Evolutionary conservation across 1,284 basidiomycete genomes (phyloP).

Genomic region (Chalciporus sp.): DNA sequence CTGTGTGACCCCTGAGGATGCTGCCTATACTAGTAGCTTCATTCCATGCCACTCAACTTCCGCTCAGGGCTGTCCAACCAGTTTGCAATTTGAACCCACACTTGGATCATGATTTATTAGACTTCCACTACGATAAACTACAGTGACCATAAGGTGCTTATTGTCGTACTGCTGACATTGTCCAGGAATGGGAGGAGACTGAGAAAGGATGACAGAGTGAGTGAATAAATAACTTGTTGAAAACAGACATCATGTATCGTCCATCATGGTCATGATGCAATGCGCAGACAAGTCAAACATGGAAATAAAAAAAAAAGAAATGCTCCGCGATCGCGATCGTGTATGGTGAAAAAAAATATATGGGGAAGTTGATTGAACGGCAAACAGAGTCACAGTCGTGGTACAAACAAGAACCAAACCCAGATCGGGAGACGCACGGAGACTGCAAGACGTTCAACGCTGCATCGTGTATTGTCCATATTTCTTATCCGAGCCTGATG

Average conservation of each 20-base stretch:
- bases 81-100: neutral
- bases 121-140: conserved; percentile 29
- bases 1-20: no score
- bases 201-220: conserved; percentile 1
- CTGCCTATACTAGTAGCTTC: no score
- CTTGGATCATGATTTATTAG: conserved; percentile 16
- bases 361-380: neutral
- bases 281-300: conserved; percentile 8
- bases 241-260: conserved; percentile 6
- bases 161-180: conserved; percentile 3
- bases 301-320: conserved; percentile 7
- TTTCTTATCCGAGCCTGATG: conserved; percentile 25
- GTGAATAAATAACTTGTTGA: conserved; percentile 22
- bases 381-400: neutral
- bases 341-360: conserved; percentile 1
- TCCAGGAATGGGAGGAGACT: neutral
- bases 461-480: conserved; percentile 34
- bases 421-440: no score
- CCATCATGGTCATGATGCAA: conserved; percentile 7
- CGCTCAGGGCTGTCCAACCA: no score
- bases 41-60: no score
- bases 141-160: conserved; percentile 22
- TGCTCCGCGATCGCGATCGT: conserved; percentile 3
- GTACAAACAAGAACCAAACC: neutral
- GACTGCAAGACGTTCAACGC: conserved; percentile 13